A percentile compares a stretch with the other conserved stretches of the same genome.
phyloP scores from a whole-genome alignment of 225 moss, liverwort and hornwort genomes.

The Marchantia polymorpha region DNA sequence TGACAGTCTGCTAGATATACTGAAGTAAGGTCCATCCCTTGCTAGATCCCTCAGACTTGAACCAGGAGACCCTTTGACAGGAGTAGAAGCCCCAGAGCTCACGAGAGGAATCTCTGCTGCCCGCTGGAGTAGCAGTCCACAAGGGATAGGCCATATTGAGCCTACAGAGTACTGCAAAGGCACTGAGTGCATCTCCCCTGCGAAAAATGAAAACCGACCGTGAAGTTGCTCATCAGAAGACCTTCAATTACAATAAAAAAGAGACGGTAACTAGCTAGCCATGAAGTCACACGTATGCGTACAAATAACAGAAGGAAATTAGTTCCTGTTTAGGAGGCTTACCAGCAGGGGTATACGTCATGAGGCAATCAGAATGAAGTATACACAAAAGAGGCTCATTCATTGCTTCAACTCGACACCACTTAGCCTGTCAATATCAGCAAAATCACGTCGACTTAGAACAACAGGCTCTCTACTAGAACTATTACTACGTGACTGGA shows the following conservation, averaged over 20 bases:
- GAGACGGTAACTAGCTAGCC: neutral
- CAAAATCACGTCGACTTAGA: neutral
- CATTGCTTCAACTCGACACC: conserved; percentile 83
- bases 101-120: conserved; percentile 56
- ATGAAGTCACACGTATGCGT: neutral
- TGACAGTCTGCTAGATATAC: conserved; percentile 49
- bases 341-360: conserved; percentile 77
- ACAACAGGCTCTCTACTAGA: neutral
- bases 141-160: conserved; percentile 89
- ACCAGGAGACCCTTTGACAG: conserved; percentile 62
- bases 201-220: conserved; percentile 9
- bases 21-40: conserved; percentile 42
- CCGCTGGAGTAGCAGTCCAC: conserved; percentile 81
- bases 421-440: conserved; percentile 59
- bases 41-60: conserved; percentile 60
- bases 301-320: neutral
- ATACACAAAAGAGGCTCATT: conserved; percentile 90
- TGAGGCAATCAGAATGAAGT: conserved; percentile 81
- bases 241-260: neutral
- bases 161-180: conserved; percentile 73
- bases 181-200: conserved; percentile 87
- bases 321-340: conserved; percentile 12
- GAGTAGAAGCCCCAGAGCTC: conserved; percentile 58
- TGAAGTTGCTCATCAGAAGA: neutral
- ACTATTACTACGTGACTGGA: neutral